Evolutionary conservation across 228 moss, liverwort and hornwort species (phyloP).

Genomic region (Sphagnum fallax): DNA sequence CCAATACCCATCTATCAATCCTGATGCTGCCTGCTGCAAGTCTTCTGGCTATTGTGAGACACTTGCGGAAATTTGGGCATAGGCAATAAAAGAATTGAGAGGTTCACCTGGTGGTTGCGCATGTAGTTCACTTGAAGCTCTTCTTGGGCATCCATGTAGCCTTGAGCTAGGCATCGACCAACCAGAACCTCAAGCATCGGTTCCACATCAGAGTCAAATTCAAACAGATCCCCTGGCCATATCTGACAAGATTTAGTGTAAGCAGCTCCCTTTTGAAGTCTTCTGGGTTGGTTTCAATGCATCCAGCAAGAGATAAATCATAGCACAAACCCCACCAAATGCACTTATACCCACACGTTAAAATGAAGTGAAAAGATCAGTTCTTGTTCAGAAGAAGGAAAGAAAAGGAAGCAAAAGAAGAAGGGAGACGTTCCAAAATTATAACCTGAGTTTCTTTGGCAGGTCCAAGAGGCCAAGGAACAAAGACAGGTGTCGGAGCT

Average conservation of each 20-base stretch:
- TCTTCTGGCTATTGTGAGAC: no score
- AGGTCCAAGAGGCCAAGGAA: slow-evolving; percentile 26
- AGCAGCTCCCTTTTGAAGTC: no score
- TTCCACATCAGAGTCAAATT: slow-evolving; percentile 32
- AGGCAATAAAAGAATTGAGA: neutral
- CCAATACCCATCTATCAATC: no score
- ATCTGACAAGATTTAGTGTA: slow-evolving; percentile 8
- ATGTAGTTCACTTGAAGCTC: slow-evolving; percentile 16
- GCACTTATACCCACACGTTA: neutral
- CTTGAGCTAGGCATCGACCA: slow-evolving; percentile 39
- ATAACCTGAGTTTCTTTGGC: slow-evolving; percentile 32
- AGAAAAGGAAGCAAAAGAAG: no score
- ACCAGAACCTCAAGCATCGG: slow-evolving; percentile 43
- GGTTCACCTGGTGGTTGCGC: slow-evolving; percentile 25
- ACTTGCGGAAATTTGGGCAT: neutral
- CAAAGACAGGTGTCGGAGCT: slow-evolving; percentile 24
- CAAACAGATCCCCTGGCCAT: slow-evolving; percentile 31
- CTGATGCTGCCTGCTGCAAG: no score
- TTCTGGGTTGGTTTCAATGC: no score
- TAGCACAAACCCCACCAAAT: no score
- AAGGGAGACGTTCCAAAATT: no score
- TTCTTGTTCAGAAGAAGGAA: no score
- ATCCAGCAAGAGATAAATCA: no score
- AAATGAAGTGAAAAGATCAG: neutral
- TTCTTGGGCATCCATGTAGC: slow-evolving; percentile 53